Evolutionary conservation across 768 basidiomycete genomes (phyloP), one percentile per base, ranked within the genome.

Genomic region (Neoboletus subvelutipes): DNA sequence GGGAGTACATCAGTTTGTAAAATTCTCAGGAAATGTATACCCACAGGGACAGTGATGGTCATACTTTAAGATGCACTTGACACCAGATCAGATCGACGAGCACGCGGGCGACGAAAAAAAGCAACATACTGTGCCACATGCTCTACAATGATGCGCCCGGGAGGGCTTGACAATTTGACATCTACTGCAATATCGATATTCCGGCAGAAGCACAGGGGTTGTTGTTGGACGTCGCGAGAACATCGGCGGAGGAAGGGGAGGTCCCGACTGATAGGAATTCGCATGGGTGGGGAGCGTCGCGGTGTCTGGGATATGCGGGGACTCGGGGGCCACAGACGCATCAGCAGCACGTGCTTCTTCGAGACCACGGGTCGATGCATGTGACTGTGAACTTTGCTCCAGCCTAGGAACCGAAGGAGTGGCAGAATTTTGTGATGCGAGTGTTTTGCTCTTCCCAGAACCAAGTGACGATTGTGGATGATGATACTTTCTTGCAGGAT

Each of bases 1-100:
- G 11, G 13, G 24, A 33, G 24, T 52, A 55, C 11, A 53, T 39
- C 24, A 49, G 28, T 41, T 13, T 28, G 45, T 50, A 20, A 9
- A 37, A 28, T 17, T 40, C 34, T 34, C 54, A 46, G 15, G 41
- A 52, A 54, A 28, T 39, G 42, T 26, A 20, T 7, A 76, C 86
- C 61, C 69, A 90, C 90, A 94, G 49, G 92, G 92, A 73, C 92
- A 94, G 66, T 94, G 92, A 72, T 94, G 92, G 66, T 94, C 92
- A 62, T 86, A 94, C 68, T 84, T 87, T 46, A 94, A 69, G 7
- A 94, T 78, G 65, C 92, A 94, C 88, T 92, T 60, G 17, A 36
- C 31, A 18, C 20, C 28, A 31, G 22, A n/a, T 56, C 26, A 63
- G 57, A 41, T 10, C 3, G 26, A 34, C 26, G 33, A 37, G 7